A percentile compares a stretch with the other conserved stretches of the same genome.
Evolutionary conservation across 768 basidiomycete genomes (phyloP).

Genomic region (Porpolomopsis calyptriformis): DNA sequence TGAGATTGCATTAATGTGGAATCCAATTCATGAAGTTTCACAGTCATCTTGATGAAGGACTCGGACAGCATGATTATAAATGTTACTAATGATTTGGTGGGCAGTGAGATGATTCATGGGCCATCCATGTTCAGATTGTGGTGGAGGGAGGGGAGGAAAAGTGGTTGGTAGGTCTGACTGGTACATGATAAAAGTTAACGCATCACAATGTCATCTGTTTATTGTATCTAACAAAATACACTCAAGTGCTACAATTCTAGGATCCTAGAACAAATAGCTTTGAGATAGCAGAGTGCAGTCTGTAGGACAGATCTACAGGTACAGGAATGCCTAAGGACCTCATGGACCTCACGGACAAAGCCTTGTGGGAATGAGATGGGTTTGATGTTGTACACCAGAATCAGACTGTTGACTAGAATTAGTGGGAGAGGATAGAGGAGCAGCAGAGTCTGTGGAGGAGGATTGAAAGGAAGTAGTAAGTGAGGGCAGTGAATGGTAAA

Average conservation of each 20-base stretch:
- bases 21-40: not conserved
- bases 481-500: conserved; percentile 23
- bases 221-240: not conserved
- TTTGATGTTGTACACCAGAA: conserved; percentile 18
- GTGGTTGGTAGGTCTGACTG: not conserved
- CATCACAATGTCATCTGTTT: not conserved
- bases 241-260: conserved; percentile 41
- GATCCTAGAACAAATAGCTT: conserved; percentile 65
- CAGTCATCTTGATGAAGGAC: not conserved
- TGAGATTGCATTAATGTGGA: not conserved
- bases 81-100: not conserved
- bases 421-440: not conserved
- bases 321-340: conserved; percentile 77
- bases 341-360: conserved; percentile 72
- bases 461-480: conserved; percentile 29
- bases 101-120: not conserved
- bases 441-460: not conserved
- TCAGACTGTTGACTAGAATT: not conserved
- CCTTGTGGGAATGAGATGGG: conserved; percentile 44
- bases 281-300: conserved; percentile 79
- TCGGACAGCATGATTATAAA: not conserved
- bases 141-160: conserved; percentile 1
- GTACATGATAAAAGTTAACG: too few species aligned
- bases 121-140: not conserved
- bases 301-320: conserved; percentile 79